These are phyloP conservation scores for Amaranthus cruentus DNA, from an alignment of 148 eudicot species.

Conservation along the genomic window DNA sequence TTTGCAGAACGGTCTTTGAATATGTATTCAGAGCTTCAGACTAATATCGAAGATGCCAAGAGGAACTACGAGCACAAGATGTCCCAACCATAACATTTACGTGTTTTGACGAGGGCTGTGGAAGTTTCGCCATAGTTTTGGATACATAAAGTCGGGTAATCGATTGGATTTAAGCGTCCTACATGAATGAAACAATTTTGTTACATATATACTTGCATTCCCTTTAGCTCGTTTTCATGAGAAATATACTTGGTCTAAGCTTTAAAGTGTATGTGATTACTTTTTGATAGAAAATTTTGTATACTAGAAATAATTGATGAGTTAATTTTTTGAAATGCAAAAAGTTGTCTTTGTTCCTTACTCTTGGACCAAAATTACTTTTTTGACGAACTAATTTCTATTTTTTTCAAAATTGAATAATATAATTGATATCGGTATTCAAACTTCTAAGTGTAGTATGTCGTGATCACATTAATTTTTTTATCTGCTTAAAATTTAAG, in stretches of 20 bases:
- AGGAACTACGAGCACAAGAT: constrained; percentile 35
- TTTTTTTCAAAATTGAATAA: background rate
- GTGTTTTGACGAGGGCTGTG: background rate
- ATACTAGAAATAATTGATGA: background rate
- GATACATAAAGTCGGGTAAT: background rate
- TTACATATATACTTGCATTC: background rate
- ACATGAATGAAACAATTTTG: too few relatives aligned
- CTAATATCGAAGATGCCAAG: constrained; percentile 51
- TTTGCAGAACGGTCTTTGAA: constrained; percentile 54
- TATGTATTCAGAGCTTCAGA: constrained; percentile 56
- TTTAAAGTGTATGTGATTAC: background rate
- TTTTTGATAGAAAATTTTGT: background rate
- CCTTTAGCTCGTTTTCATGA: too few relatives aligned
- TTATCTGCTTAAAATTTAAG: too few relatives aligned
- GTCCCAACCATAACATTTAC: constrained; percentile 30
- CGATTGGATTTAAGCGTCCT: background rate
- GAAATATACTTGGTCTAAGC: background rate
- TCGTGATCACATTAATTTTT: too few relatives aligned
- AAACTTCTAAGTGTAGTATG: too few relatives aligned
- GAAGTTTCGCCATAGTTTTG: background rate
- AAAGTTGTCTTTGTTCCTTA: too few relatives aligned
- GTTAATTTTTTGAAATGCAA: background rate
- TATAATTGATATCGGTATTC: background rate
- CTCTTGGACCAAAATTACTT: too few relatives aligned
- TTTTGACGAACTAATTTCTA: background rate